Base-by-base conservation (phyloP, 257 asterid genomes). In the Gardenia jasminoides region DNA sequence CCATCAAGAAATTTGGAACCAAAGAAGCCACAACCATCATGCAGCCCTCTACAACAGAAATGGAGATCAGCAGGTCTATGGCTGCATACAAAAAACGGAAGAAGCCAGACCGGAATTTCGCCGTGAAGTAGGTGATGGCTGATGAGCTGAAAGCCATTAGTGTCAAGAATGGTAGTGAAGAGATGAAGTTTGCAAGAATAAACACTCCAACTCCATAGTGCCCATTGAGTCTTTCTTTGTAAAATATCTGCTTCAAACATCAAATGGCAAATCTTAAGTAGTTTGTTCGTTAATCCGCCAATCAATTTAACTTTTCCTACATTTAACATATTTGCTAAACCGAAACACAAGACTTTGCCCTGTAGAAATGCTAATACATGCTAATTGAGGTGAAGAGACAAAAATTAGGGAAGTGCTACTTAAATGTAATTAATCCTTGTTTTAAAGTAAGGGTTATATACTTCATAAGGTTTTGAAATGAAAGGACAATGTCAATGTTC, bases 1-100 rank as follows among this genome's bases (percentile, higher is more conserved):
- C 98, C 97, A 90, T 89, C 83, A 92, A 50, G 95, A 93, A 94
- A 79, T 94, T 94, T 19, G 99, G 98, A 65, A 94, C 99, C 30
- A 94, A 30, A 6, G 96, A 86, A 24, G 98, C 98, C 74, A 94
- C 93, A 22, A 93, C 94, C 97, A 94, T 91, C 98, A 94, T 94
- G 87, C 90, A 90, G 84, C 99, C 89, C 90, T 94, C 99, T 2
- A 93, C 90, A 11, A 89, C 94, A 16, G 96, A 78, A 47, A 94
- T 85, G 80, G 97, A 90, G 81, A 89, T 39, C 0, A 88, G 71
- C 30, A 94, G 94, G 80, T 86, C 96, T 30, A 89, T 71, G 44
- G 78, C 75, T 3, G 94, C 88, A 24, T 85, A 94, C 65, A 79
- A 5, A 77, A 84, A 93, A 84, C 90, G 97, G 76, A 79, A 85